Percentiles rank a stretch among this genome's conserved stretches.
Evolutionary conservation across 768 basidiomycete species (phyloP).

Genomic region (Lentinus brumalis): DNA sequence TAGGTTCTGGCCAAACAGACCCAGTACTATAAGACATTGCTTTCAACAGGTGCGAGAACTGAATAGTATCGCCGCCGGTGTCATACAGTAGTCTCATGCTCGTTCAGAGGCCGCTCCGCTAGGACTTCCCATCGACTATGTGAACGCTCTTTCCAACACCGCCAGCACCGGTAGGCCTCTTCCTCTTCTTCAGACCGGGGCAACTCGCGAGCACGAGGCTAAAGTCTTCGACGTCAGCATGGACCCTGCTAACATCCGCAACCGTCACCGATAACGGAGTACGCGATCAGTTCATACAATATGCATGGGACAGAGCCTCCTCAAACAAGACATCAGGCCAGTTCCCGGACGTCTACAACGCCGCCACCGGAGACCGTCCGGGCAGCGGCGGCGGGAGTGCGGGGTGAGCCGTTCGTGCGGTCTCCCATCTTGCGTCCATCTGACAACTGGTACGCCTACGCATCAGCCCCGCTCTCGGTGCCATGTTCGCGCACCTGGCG

Average conservation of each 20-base stretch:
- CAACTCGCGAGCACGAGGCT: too few species aligned
- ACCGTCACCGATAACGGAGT: slow-evolving; percentile 11
- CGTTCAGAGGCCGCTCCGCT: background rate
- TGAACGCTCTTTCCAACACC: background rate
- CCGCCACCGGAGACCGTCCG: background rate
- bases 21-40: too few species aligned
- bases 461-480: slow-evolving; percentile 14
- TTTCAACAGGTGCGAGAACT: too few species aligned
- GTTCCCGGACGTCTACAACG: slow-evolving; percentile 11
- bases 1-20: too few species aligned
- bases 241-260: slow-evolving; percentile 18
- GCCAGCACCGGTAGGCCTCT: slow-evolving; percentile 9
- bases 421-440: background rate
- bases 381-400: slow-evolving; percentile 1
- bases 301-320: slow-evolving; percentile 5
- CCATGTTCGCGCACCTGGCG: slow-evolving; percentile 16
- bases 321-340: slow-evolving; percentile 6
- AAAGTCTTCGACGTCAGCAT: slow-evolving; percentile 3
- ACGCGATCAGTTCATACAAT: slow-evolving; percentile 7
- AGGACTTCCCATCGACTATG: slow-evolving; percentile 12
- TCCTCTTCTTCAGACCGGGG: too few species aligned
- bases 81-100: too few species aligned
- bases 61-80: too few species aligned
- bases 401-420: background rate
- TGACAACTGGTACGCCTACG: background rate